A percentile compares a stretch with the other conserved stretches of the same genome.
phyloP scores from a whole-genome alignment of 2,329 filamentous ascomycete species.

The Paecilomyces sp. region DNA sequence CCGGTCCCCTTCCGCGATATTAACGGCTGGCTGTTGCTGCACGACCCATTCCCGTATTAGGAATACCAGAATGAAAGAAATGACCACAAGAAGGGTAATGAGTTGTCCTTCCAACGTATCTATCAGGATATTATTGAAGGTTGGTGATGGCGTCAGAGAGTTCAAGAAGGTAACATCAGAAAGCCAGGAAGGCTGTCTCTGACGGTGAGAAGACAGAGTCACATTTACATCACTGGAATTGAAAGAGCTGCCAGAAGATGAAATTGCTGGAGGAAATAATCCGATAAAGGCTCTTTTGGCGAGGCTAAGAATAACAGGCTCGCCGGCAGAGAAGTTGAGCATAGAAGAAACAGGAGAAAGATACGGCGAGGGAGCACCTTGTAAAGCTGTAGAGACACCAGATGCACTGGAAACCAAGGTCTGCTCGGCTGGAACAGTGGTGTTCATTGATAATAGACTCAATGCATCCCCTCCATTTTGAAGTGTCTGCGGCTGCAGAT shows the following conservation, averaged over 20 bases:
- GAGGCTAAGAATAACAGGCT: constrained; percentile 40
- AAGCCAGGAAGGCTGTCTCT: constrained; percentile 43
- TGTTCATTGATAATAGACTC: constrained; percentile 17
- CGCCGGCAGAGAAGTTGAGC: constrained; percentile 34
- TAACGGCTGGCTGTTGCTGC: constrained; percentile 90
- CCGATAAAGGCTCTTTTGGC: constrained; percentile 37
- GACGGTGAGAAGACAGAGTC: constrained; percentile 18
- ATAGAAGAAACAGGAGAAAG: constrained; percentile 31
- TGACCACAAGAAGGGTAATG: constrained; percentile 83
- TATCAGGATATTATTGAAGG: constrained; percentile 71
- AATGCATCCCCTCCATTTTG: constrained; percentile 11
- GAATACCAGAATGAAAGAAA: constrained; percentile 95
- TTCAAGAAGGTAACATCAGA: constrained; percentile 53
- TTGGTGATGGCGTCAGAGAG: constrained; percentile 57
- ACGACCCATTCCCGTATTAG: constrained; percentile 96
- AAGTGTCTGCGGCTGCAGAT: constrained; percentile 10
- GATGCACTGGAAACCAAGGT: constrained; percentile 15
- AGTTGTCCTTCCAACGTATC: constrained; percentile 86
- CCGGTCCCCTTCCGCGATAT: constrained; percentile 57
- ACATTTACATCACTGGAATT: constrained; percentile 16
- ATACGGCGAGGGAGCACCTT: constrained; percentile 19
- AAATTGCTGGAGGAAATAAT: constrained; percentile 24
- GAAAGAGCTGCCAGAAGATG: constrained; percentile 18
- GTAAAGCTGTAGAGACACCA: constrained; percentile 15
- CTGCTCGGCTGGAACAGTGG: constrained; percentile 15